phyloP scores from a whole-genome alignment of 495 filamentous ascomycete species.

The Chlorociboria aeruginascens region DNA sequence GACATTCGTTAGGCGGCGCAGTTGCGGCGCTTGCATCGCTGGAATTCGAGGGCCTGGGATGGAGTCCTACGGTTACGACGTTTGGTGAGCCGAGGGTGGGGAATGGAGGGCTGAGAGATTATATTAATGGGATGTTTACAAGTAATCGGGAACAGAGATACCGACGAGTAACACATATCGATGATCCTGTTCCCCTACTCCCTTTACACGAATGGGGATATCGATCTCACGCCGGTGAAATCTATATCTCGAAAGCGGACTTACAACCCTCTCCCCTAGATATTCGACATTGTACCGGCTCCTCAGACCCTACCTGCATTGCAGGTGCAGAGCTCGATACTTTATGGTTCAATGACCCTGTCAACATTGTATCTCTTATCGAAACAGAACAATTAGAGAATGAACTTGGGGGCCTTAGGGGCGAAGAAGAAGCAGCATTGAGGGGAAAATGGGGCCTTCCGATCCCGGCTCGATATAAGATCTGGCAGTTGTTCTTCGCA shows the following conservation, averaged over 20 bases:
- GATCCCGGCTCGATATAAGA: slow-evolving; percentile 52
- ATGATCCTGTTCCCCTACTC: slow-evolving; percentile 83
- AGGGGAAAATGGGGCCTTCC: slow-evolving; percentile 21
- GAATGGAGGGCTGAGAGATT: slow-evolving; percentile 57
- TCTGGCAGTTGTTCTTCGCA: slow-evolving; percentile 88
- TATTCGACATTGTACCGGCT: slow-evolving; percentile 57
- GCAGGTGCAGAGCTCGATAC: slow-evolving; percentile 5
- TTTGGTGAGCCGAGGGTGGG: slow-evolving; percentile 87
- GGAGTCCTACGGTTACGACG: slow-evolving; percentile 67
- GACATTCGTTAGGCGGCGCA: slow-evolving; percentile 87
- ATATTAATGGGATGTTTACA: slow-evolving; percentile 54
- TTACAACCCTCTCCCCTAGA: slow-evolving; percentile 58
- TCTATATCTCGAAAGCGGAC: slow-evolving; percentile 61
- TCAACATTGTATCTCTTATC: not conserved
- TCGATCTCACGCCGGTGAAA: slow-evolving; percentile 68
- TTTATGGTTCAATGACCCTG: slow-evolving; percentile 3
- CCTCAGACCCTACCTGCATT: slow-evolving; percentile 53
- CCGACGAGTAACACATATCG: slow-evolving; percentile 70
- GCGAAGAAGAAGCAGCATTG: slow-evolving; percentile 10
- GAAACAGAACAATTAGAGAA: too few species aligned
- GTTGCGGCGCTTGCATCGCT: slow-evolving; percentile 79
- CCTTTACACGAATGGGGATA: slow-evolving; percentile 85
- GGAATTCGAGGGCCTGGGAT: slow-evolving; percentile 57
- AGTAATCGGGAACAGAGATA: slow-evolving; percentile 37
- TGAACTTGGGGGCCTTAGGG: not conserved